Percentiles rank a stretch among this genome's conserved stretches.
phyloP scores from a whole-genome alignment of 2,329 filamentous ascomycete genomes.

The Fusarium bulbicola region DNA sequence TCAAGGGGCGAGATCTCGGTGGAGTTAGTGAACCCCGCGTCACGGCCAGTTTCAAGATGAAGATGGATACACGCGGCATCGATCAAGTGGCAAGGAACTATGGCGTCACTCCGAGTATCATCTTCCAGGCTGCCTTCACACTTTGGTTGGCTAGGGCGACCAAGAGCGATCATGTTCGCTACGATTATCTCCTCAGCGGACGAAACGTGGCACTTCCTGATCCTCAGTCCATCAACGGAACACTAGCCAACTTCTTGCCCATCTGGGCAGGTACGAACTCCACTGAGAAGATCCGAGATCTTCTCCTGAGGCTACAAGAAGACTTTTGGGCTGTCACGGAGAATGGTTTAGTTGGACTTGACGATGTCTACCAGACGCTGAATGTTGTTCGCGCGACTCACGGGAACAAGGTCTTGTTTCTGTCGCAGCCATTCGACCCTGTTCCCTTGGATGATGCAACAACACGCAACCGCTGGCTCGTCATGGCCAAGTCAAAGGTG shows the following conservation, averaged over 20 bases:
- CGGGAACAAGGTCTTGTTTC: neutral
- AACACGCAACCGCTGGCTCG: neutral
- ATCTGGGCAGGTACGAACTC: neutral
- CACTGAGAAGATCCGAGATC: neutral
- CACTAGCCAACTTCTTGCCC: neutral
- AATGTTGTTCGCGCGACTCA: neutral
- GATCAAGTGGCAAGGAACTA: neutral
- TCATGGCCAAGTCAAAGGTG: neutral
- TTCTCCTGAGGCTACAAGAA: neutral
- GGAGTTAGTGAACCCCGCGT: neutral
- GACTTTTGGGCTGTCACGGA: neutral
- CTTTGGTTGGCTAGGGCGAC: neutral
- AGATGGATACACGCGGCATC: neutral
- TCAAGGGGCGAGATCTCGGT: neutral
- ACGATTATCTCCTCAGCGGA: conserved; percentile 1
- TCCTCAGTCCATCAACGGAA: neutral
- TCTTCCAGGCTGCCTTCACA: neutral
- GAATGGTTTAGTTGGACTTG: neutral
- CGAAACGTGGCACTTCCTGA: neutral
- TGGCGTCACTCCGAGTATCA: neutral
- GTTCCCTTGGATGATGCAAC: neutral
- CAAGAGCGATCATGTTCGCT: neutral
- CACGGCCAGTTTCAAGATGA: neutral
- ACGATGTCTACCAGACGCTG: neutral
- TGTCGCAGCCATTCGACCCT: neutral